phyloP scores from a whole-genome alignment of 192 early-diverging fungal species.

The Gonapodya prolifera region DNA sequence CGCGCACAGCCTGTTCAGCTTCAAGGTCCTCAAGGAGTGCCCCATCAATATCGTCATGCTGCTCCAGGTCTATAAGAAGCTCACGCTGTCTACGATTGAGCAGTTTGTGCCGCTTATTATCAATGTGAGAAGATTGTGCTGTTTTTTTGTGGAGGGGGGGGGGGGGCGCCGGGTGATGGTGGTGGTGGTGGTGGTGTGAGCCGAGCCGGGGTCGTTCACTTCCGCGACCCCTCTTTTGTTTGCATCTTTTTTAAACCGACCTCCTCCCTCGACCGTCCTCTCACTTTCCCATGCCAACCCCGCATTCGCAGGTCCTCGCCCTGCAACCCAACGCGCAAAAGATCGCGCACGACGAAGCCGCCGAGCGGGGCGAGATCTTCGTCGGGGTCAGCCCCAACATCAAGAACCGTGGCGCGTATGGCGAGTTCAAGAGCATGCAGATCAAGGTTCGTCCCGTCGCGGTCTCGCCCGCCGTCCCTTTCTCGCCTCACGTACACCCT shows the following conservation, averaged over 20 bases:
- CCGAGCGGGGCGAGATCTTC: conserved; percentile 44
- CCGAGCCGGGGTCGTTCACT: no score
- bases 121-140: conserved; percentile 30
- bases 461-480: neutral
- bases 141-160: no score
- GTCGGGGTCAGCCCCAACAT: conserved; percentile 67
- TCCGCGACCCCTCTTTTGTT: no score
- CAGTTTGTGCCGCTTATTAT: conserved; percentile 83
- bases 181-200: no score
- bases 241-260: no score
- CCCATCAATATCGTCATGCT: conserved; percentile 95
- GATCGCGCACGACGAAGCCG: conserved; percentile 33
- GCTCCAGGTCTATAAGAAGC: conserved; percentile 73
- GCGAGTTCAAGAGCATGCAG: conserved; percentile 88
- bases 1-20: conserved; percentile 63
- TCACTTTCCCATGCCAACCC: no score
- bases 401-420: conserved; percentile 52
- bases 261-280: no score
- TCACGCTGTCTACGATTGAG: conserved; percentile 65
- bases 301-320: conserved; percentile 23
- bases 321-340: conserved; percentile 31
- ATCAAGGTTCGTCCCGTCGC: conserved; percentile 54
- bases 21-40: conserved; percentile 97
- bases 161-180: conserved; percentile 34
- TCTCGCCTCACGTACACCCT: neutral